A percentile compares a stretch with the other conserved stretches of the same genome.
phyloP scores from a whole-genome alignment of 208 protist genomes.

The Acanthamoeba culbertsoni region DNA sequence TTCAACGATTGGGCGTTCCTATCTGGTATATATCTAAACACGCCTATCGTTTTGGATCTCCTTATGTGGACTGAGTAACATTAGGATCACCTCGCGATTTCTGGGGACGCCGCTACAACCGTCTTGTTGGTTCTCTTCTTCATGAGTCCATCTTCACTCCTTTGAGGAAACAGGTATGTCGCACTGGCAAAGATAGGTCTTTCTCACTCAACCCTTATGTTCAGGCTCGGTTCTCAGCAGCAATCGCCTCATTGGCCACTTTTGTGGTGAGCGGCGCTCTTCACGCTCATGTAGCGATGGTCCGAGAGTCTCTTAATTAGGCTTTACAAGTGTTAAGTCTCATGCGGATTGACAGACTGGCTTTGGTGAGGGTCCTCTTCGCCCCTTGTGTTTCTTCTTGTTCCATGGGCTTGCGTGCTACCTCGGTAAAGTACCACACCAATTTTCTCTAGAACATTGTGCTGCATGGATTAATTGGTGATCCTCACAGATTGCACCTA shows the following conservation, averaged over 20 bases:
- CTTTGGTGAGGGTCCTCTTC: background rate
- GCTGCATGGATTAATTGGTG: no score
- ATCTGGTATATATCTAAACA: background rate
- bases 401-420: background rate
- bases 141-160: background rate
- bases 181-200: background rate
- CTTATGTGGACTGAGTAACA: background rate
- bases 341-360: background rate
- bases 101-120: background rate
- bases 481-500: background rate
- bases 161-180: background rate
- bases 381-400: background rate
- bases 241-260: background rate
- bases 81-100: background rate
- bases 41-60: no score
- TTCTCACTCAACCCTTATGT: background rate
- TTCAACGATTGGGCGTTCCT: background rate
- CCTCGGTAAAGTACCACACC: background rate
- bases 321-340: background rate
- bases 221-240: background rate
- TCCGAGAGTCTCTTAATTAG: background rate
- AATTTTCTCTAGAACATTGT: no score
- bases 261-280: background rate
- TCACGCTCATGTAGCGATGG: background rate
- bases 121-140: background rate